Conservation (phyloP, 2,329 filamentous ascomycete genomes). For the Metarhizium anisopliae region DNA sequence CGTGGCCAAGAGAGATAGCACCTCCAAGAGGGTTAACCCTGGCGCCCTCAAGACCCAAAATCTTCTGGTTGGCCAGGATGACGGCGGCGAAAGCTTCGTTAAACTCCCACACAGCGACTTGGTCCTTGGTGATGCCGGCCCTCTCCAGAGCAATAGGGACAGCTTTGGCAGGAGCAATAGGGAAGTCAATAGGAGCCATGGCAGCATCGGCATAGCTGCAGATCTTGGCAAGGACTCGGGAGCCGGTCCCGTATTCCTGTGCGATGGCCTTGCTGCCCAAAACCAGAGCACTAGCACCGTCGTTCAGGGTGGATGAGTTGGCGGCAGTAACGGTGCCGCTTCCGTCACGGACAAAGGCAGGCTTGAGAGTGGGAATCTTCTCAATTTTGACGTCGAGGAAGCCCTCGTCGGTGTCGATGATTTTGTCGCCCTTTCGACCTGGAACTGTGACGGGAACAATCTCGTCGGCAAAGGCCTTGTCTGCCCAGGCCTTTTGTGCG, state of each 20-base stretch:
- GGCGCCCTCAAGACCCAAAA: constrained; percentile 69
- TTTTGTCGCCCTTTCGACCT: constrained; percentile 69
- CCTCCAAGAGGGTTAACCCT: constrained; percentile 83
- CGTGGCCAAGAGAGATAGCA: constrained; percentile 86
- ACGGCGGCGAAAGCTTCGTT: constrained; percentile 97
- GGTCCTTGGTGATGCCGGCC: constrained; percentile 82
- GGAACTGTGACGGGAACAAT: constrained; percentile 82
- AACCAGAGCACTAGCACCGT: constrained; percentile 85
- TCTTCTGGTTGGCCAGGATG: constrained; percentile 91
- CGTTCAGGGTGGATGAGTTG: constrained; percentile 89
- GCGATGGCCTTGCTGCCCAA: constrained; percentile 74
- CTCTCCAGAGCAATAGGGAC: constrained; percentile 83
- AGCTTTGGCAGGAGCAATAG: constrained; percentile 82
- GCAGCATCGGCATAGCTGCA: constrained; percentile 83
- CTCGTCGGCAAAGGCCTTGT: constrained; percentile 77
- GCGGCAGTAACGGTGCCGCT: constrained; percentile 89
- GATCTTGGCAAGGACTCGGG: constrained; percentile 79
- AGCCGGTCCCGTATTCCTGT: constrained; percentile 66
- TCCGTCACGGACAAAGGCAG: constrained; percentile 79
- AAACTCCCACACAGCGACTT: constrained; percentile 95
- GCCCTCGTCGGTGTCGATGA: constrained; percentile 79
- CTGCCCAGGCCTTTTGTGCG: constrained; percentile 82
- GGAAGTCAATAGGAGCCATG: constrained; percentile 87
- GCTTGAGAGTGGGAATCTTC: constrained; percentile 78
- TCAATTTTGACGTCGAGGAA: constrained; percentile 81